phyloP scores from a whole-genome alignment of 116 monocot genomes.

The Iris pallida region DNA sequence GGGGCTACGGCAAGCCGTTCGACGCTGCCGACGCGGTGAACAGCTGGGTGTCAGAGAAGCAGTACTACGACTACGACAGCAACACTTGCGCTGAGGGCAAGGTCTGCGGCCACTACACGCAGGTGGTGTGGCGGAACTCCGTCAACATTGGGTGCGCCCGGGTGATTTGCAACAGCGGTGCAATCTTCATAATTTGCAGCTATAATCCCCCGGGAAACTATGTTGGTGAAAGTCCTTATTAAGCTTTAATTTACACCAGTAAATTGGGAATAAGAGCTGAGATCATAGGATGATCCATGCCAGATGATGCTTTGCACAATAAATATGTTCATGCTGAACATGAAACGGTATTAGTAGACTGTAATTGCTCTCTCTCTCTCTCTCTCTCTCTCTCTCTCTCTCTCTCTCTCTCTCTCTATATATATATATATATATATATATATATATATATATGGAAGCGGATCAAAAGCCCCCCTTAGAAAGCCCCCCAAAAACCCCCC shows the following conservation, averaged over 20 bases:
- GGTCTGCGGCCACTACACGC: constrained; percentile 17
- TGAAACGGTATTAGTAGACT: too few species aligned
- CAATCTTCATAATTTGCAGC: constrained; percentile 17
- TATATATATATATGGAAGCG: too few species aligned
- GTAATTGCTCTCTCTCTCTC: background rate
- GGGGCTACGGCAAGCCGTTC: constrained; percentile 14
- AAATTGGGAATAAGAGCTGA: background rate
- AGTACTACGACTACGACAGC: constrained; percentile 15
- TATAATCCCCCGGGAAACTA: constrained; percentile 12
- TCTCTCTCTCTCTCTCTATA: too few species aligned
- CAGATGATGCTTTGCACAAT: background rate
- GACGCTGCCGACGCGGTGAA: constrained; percentile 15
- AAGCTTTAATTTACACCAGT: background rate
- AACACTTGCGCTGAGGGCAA: constrained; percentile 13
- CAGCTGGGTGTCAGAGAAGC: constrained; percentile 19
- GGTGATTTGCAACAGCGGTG: constrained; percentile 7
- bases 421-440: too few species aligned
- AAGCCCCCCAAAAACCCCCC: too few species aligned
- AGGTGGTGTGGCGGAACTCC: constrained; percentile 24
- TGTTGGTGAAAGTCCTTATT: constrained; percentile 1
- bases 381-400: too few species aligned
- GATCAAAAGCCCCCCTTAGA: too few species aligned
- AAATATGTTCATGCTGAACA: background rate
- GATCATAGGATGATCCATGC: background rate
- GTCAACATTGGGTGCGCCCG: constrained; percentile 14